phyloP scores from a whole-genome alignment of 2,329 filamentous ascomycete species.

The Cordyceps tenuipes region DNA sequence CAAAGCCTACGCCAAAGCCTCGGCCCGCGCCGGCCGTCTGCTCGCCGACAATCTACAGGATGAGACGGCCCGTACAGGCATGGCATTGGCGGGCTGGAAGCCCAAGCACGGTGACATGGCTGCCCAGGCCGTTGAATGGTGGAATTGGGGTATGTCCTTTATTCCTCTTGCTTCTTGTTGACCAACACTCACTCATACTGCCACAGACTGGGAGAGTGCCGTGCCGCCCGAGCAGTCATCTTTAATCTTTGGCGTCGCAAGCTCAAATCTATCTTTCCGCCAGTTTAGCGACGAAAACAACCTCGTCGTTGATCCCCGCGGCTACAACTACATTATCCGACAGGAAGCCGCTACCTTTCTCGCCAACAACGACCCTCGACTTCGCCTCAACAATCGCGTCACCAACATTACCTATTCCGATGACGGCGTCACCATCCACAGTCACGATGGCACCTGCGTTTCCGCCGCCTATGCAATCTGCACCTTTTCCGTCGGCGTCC shows the following conservation, averaged over 20 bases:
- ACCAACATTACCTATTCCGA: constrained; percentile 44
- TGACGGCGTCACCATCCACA: constrained; percentile 44
- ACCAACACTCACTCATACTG: not conserved
- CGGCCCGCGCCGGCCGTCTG: constrained; percentile 48
- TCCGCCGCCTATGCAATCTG: constrained; percentile 54
- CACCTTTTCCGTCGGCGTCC: constrained; percentile 60
- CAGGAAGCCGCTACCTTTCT: constrained; percentile 52
- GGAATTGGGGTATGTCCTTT: constrained; percentile 26
- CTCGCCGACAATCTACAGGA: constrained; percentile 54
- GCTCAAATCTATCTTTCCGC: constrained; percentile 53
- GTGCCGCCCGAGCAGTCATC: constrained; percentile 46
- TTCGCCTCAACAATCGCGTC: constrained; percentile 51
- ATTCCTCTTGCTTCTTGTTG: too few species aligned
- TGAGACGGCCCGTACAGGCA: constrained; percentile 47
- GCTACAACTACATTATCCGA: constrained; percentile 50
- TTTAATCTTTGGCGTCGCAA: constrained; percentile 45
- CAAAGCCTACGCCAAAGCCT: constrained; percentile 34
- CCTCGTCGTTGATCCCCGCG: constrained; percentile 52
- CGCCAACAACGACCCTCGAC: constrained; percentile 41
- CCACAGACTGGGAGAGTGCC: constrained; percentile 16
- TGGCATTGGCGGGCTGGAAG: constrained; percentile 55
- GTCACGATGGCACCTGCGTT: constrained; percentile 46
- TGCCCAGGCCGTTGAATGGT: constrained; percentile 54
- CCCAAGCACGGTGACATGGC: constrained; percentile 44
- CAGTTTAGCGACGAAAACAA: constrained; percentile 55